Conservation (phyloP, 179 eudicot genomes). For the Beta lomatogona region DNA sequence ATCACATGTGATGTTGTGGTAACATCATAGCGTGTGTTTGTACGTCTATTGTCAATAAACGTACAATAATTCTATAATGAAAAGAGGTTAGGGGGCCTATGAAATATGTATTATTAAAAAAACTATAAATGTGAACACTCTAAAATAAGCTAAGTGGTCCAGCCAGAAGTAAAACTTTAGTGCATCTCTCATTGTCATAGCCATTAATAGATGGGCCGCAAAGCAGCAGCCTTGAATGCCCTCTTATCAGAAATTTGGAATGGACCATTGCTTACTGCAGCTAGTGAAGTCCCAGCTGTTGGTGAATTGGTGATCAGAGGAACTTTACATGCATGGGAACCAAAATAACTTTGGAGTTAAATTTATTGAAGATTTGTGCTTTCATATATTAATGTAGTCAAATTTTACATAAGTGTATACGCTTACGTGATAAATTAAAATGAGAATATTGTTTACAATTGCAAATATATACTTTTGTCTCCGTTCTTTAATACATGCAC, state of each 20-base stretch:
- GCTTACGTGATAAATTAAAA: no score
- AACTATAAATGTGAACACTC: not conserved
- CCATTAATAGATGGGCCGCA: conserved; percentile 36
- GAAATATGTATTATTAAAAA: not conserved
- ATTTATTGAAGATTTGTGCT: not conserved
- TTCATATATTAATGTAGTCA: not conserved
- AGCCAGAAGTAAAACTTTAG: not conserved
- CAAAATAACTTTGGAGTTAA: not conserved
- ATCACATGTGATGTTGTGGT: no score
- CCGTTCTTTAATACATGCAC: no score
- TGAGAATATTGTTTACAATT: no score
- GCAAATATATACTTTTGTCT: no score
- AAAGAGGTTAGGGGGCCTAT: no score
- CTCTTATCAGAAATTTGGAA: conserved; percentile 6
- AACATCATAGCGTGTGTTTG: no score
- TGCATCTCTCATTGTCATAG: conserved; percentile 17
- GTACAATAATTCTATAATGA: no score
- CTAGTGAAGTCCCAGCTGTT: not conserved
- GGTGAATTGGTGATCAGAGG: not conserved
- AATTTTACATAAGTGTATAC: not conserved
- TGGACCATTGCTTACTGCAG: conserved; percentile 16
- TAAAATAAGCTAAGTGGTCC: conserved; percentile 10
- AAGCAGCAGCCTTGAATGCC: conserved; percentile 7
- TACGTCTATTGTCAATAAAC: no score
- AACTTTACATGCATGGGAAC: conserved; percentile 5